phyloP scores from a whole-genome alignment of 2,329 filamentous ascomycete species.

The Arachnopeziza araneosa region DNA sequence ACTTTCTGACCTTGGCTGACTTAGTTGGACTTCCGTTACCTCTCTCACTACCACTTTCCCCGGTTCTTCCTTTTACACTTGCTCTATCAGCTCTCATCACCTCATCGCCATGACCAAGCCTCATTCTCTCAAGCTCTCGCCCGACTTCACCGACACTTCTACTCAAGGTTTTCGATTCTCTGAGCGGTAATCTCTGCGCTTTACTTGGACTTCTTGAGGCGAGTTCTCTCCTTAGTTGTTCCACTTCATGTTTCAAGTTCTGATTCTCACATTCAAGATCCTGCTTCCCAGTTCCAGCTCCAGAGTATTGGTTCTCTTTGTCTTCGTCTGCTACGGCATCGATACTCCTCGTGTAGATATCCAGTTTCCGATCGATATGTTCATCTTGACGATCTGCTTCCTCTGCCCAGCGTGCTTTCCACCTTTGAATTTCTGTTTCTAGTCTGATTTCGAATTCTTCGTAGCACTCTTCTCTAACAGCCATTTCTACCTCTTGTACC shows the following conservation, averaged over 20 bases:
- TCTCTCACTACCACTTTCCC: not conserved
- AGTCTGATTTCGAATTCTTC: conserved; percentile 78
- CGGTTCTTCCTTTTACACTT: not conserved
- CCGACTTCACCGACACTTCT: not conserved
- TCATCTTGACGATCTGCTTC: conserved; percentile 78
- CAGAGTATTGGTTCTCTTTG: conserved; percentile 47
- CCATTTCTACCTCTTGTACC: conserved; percentile 66
- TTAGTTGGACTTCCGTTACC: not conserved
- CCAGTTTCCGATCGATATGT: conserved; percentile 84
- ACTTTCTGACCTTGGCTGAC: not conserved
- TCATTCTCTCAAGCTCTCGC: not conserved
- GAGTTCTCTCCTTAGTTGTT: conserved; percentile 60
- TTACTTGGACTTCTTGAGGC: conserved; percentile 40
- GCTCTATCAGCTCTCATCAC: not conserved
- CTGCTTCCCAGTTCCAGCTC: conserved; percentile 39
- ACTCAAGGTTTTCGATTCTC: not conserved
- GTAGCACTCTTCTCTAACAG: conserved; percentile 83
- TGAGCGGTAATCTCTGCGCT: conserved; percentile 1
- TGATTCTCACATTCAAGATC: conserved; percentile 68
- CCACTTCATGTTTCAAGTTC: conserved; percentile 58
- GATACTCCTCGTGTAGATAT: conserved; percentile 56
- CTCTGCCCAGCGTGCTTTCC: conserved; percentile 71
- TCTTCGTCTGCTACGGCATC: conserved; percentile 36
- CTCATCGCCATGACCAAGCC: not conserved
- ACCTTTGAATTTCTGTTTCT: conserved; percentile 69